Evolutionary conservation across 306 rosid genomes (phyloP), one percentile per base, ranked within the genome.

Genomic region (Rosa multiflora): DNA sequence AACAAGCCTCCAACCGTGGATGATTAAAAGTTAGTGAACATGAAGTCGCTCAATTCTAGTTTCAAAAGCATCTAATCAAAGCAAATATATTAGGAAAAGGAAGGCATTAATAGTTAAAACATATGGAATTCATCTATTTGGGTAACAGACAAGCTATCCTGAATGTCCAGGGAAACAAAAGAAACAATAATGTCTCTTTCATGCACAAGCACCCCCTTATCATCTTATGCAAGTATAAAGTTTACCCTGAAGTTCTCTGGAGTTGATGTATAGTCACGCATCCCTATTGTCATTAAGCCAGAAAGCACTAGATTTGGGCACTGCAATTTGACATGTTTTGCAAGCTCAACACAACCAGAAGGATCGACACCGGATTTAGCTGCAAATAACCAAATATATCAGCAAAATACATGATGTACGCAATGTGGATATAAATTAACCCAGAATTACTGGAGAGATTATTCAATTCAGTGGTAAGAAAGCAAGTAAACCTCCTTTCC

Each of bases 231-330:
- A 68, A 46, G 48, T 8, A 37, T 14, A n/a, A 43, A 75, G 13
- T 29, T 82, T 77, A 87, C 90, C 90, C 66, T 75, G 55, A 87
- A 87, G 72, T 87, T 87, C 71, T 80, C 85, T 51, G 88, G 88
- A 75, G 90, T 85, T 59, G 82, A 82, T 13, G 90, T 74, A 62
- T 87, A 87, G 77, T 87, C 88, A 18, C 85, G 87, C 90, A 87
- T 87, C 78, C 90, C 90, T 48, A 87, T 87, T 47, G 90, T 87
- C 90, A 87, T 87, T 49, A 87, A 62, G 73, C 90, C 90, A 66
- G 90, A 87, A 76, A 87, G 76, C 75, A 75, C 64, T 39, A 87
- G 87, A 85, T 80, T 85, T 56, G 85, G 80, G 82, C 90, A 87
- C 59, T n/a, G 72, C 72, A 80, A 77, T 56, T 85, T 82, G 40